Base-by-base conservation (phyloP, 495 filamentous ascomycete species). In the Talaromyces thailandensis region DNA sequence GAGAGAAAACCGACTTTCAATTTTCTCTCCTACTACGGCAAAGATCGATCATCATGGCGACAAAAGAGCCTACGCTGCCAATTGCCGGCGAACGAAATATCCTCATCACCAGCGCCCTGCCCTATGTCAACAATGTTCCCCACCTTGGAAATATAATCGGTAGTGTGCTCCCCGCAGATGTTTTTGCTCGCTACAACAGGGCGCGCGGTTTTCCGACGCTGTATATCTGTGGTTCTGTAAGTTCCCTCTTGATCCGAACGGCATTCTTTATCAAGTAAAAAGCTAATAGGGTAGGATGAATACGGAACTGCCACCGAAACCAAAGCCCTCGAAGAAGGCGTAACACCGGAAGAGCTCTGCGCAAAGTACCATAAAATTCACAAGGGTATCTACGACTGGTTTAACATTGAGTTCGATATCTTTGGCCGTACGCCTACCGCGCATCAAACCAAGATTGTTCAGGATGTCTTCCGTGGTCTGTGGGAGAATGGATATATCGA, bases 41-140 rank as follows among this genome's bases (percentile, higher is more conserved):
- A 6, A 9, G 5, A 48, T 21, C 43, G 18, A 48, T 4, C 21
- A 55, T 5, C 40, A 60, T 48, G 57, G 37, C 57, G 23, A 26
- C 24, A 16, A 59, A 40, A 26, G 57, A 59, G 57, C 58, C 63
- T 26, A 69, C 66, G 0, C 60, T 73, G 25, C 71, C 71, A n/a
- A n/a, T 64, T 35, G 26, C 53, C 23, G 71, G 70, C 40, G 21
- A 72, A 29, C 62, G 62, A 6, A 73, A 73, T 60, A 56, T 73
- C 12, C 52, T 87, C 40, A 81, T 87, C 51, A 88, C 71, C 11
- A 86, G 83, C 61, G 87, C 88, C 48, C 68, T 92, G 35, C 89
- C 91, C 48, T 98, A 97, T 70, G 92, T 96, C 58, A 98, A 98
- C 78, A 97, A 96, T 75, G 90, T 95, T 9, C 94, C 93, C 58